Conservation (phyloP, 768 basidiomycete genomes). For the Leccinum uliginosum region DNA sequence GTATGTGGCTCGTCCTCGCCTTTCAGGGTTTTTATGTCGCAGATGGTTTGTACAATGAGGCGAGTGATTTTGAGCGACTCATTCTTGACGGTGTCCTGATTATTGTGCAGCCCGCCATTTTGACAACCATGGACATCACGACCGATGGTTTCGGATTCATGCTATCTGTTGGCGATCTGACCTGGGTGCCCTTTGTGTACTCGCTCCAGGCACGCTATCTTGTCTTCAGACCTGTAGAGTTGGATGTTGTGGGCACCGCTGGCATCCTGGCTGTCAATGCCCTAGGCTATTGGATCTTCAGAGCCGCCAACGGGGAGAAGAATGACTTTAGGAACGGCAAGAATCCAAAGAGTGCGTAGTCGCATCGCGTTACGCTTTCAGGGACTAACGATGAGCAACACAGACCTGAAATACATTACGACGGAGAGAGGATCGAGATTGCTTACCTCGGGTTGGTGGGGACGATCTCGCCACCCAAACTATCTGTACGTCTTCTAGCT, state of each 20-base stretch:
- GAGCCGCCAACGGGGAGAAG: constrained; percentile 87
- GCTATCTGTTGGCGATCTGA: constrained; percentile 88
- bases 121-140: constrained; percentile 97
- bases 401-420: constrained; percentile 74
- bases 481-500: constrained; percentile 54
- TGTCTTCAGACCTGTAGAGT: constrained; percentile 80
- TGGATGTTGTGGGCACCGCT: constrained; percentile 53
- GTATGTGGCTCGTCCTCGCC: constrained; percentile 82
- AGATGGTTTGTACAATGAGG: constrained; percentile 90
- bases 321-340: constrained; percentile 90
- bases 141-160: constrained; percentile 99
- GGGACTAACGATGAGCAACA: constrained; percentile 1
- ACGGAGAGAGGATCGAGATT: constrained; percentile 88
- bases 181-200: constrained; percentile 95
- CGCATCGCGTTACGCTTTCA: not conserved
- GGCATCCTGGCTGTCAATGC: constrained; percentile 62
- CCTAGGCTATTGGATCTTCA: constrained; percentile 88
- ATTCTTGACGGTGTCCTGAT: not conserved
- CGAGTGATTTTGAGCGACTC: constrained; percentile 21
- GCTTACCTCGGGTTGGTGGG: constrained; percentile 98
- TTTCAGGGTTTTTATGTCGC: constrained; percentile 88
- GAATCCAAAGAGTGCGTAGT: constrained; percentile 79
- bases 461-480: constrained; percentile 87
- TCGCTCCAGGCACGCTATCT: constrained; percentile 92
- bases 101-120: constrained; percentile 62